Conservation (phyloP, 148 eudicot species). For the Polygonum aviculare region DNA sequence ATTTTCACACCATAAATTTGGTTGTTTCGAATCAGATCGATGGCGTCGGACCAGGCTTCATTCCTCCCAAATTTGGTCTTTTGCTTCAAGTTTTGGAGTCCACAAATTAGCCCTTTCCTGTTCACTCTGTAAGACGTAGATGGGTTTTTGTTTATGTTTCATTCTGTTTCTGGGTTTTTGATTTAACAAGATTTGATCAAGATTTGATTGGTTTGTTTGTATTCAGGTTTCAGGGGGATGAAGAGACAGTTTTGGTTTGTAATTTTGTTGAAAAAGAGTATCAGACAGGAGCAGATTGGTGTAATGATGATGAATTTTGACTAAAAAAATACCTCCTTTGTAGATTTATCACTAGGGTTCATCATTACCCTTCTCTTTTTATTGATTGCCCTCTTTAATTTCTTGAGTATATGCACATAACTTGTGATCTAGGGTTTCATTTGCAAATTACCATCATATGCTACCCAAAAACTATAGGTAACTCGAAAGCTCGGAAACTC, state of each 20-base stretch:
- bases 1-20: neutral
- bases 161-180: neutral
- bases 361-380: neutral
- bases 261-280: constrained; percentile 2
- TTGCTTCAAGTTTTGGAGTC: neutral
- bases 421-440: neutral
- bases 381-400: neutral
- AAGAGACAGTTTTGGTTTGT: neutral
- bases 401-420: neutral
- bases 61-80: neutral
- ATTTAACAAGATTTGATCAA: neutral
- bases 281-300: constrained; percentile 10
- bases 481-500: neutral
- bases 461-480: neutral
- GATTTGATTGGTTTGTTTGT: neutral
- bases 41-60: constrained; percentile 15
- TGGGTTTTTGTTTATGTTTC: neutral
- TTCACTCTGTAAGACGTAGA: neutral
- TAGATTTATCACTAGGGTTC: neutral
- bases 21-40: neutral
- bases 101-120: neutral
- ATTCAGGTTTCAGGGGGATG: neutral
- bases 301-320: constrained; percentile 14
- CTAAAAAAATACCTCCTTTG: neutral
- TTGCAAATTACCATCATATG: neutral